Percentiles rank a stretch among this genome's conserved stretches.
These are phyloP conservation scores for Blastocystis hominis DNA, from an alignment of 352 stramenopile genomes.

Conservation along the genomic window DNA sequence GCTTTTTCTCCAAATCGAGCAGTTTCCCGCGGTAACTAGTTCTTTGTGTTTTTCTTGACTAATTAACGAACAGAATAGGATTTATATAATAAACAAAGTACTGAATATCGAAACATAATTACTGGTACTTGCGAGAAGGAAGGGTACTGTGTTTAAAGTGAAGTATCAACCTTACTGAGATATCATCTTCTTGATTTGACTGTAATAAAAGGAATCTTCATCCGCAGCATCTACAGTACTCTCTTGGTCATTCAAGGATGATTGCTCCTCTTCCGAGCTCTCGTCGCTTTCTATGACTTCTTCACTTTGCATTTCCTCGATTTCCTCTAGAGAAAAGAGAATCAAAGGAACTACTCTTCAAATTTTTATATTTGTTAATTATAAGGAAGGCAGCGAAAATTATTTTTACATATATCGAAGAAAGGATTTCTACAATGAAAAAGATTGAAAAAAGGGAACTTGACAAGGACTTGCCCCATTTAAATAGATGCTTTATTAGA, in stretches of 20 bases:
- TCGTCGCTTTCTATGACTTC: not conserved
- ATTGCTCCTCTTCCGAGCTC: not conserved
- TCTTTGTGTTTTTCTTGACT: too few relatives aligned
- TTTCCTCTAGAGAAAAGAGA: not conserved
- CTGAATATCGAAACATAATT: too few relatives aligned
- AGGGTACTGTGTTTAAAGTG: not conserved
- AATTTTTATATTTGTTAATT: not conserved
- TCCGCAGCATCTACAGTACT: not conserved
- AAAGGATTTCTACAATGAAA: not conserved
- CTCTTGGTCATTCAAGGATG: not conserved
- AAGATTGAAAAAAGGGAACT: not conserved
- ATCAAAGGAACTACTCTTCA: not conserved
- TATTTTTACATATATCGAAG: not conserved
- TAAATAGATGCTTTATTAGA: too few relatives aligned
- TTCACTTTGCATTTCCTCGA: not conserved
- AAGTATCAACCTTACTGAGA: not conserved
- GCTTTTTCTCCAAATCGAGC: too few relatives aligned
- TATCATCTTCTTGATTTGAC: not conserved
- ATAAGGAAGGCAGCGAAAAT: not conserved
- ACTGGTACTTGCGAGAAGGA: not conserved
- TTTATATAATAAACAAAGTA: too few relatives aligned
- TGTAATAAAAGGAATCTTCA: not conserved
- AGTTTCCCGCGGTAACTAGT: too few relatives aligned
- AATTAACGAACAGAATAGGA: too few relatives aligned
- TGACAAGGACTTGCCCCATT: too few relatives aligned